Conservation (phyloP, 2,329 filamentous ascomycete genomes). For the Elsinoe australis region DNA sequence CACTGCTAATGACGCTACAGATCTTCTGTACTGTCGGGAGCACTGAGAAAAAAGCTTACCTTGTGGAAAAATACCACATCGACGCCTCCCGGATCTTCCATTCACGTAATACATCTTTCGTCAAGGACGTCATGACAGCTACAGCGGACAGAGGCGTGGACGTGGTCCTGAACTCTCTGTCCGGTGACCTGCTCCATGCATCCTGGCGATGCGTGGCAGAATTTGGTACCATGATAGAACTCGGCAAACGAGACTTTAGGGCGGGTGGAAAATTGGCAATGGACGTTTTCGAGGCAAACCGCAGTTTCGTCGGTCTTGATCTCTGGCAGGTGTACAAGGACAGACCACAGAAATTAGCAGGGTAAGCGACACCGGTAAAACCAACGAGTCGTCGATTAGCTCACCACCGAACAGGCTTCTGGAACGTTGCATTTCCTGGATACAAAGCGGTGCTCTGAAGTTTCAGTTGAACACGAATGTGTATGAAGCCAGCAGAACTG, state of each 20-base stretch:
- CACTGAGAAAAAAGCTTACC: constrained; percentile 20
- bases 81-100: constrained; percentile 28
- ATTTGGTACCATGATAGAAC: constrained; percentile 27
- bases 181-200: constrained; percentile 25
- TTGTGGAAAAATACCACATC: constrained; percentile 23
- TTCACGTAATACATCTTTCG: constrained; percentile 26
- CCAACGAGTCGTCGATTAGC: no score
- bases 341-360: no score
- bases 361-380: no score
- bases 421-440: no score
- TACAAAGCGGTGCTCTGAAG: no score
- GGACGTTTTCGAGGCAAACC: constrained; percentile 16
- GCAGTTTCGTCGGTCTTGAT: no score
- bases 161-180: constrained; percentile 27
- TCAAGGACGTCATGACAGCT: constrained; percentile 21
- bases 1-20: no score
- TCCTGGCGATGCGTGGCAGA: constrained; percentile 25
- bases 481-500: no score
- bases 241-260: constrained; percentile 23
- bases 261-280: constrained; percentile 17
- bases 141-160: constrained; percentile 29
- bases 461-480: no score
- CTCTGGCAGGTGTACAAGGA: no score
- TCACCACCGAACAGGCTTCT: no score
- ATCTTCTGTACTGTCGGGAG: constrained; percentile 25